Conservation (phyloP, 768 basidiomycete species). For the Rhizopogon salebrosus region DNA sequence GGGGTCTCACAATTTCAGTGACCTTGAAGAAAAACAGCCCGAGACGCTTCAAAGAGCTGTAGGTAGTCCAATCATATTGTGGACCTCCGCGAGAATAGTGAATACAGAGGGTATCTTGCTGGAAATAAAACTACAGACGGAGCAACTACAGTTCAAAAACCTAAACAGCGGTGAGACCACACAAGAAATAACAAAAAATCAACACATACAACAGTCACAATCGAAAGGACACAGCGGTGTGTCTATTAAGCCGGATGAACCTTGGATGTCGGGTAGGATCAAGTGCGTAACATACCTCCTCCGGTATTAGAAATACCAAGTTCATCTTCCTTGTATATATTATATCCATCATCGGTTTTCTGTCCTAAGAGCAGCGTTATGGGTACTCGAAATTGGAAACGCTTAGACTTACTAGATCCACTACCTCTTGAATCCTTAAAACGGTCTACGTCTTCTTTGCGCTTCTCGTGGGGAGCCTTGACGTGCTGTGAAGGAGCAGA, state of each 20-base stretch:
- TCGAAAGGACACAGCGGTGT: conserved; percentile 86
- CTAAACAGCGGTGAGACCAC: conserved; percentile 8
- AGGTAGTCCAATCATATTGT: background rate
- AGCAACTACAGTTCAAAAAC: conserved; percentile 17
- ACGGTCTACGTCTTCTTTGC: conserved; percentile 34
- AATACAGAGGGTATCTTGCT: conserved; percentile 2
- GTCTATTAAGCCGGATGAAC: conserved; percentile 40
- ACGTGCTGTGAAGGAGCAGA: conserved; percentile 6
- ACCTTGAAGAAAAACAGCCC: background rate
- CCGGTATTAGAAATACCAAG: conserved; percentile 62
- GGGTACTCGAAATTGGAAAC: conserved; percentile 2
- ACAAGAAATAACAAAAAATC: background rate
- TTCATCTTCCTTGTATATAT: conserved; percentile 79
- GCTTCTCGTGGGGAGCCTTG: conserved; percentile 20
- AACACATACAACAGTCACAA: conserved; percentile 75
- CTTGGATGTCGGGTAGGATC: conserved; percentile 10
- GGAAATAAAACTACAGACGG: background rate
- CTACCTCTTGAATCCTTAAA: conserved; percentile 77
- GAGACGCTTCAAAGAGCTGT: background rate
- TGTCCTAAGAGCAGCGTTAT: conserved; percentile 44
- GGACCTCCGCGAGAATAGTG: background rate
- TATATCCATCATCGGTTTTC: conserved; percentile 76
- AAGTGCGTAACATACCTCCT: conserved; percentile 52
- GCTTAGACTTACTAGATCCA: conserved; percentile 51
- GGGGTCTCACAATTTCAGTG: background rate